Percentiles rank a stretch among this genome's conserved stretches.
Evolutionary conservation across 1,284 basidiomycete genomes (phyloP).

Genomic region (Cryptococcus jaspeensis): DNA sequence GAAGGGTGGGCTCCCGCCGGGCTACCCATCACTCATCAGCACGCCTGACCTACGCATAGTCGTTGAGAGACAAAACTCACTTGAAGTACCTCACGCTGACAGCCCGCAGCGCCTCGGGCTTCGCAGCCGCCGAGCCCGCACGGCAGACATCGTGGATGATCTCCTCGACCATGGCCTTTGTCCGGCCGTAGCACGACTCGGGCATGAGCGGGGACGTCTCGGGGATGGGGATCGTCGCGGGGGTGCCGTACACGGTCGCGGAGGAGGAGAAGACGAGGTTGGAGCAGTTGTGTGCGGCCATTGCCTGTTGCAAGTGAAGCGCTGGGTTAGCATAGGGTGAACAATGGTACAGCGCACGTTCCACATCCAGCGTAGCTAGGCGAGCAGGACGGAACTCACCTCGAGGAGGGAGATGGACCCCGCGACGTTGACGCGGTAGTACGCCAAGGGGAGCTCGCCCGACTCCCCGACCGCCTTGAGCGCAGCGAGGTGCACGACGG

Average conservation of each 20-base stretch:
- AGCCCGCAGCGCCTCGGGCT: slow-evolving; percentile 32
- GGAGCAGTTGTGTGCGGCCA: slow-evolving; percentile 78
- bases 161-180: slow-evolving; percentile 91
- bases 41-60: background rate
- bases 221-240: slow-evolving; percentile 88
- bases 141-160: slow-evolving; percentile 87
- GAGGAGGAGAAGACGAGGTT: slow-evolving; percentile 96
- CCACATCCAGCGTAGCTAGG: background rate
- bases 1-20: slow-evolving; percentile 96
- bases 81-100: slow-evolving; percentile 82
- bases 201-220: slow-evolving; percentile 86
- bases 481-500: slow-evolving; percentile 93
- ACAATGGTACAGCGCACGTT: too few relatives aligned
- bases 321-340: background rate
- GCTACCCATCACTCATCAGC: slow-evolving; percentile 52
- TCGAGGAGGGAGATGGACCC: slow-evolving; percentile 76
- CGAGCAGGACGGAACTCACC: slow-evolving; percentile 35
- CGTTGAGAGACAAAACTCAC: slow-evolving; percentile 55
- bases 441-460: slow-evolving; percentile 87
- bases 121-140: slow-evolving; percentile 55
- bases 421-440: slow-evolving; percentile 87
- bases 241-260: slow-evolving; percentile 98
- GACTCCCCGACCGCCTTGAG: slow-evolving; percentile 98
- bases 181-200: slow-evolving; percentile 91
- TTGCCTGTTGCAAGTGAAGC: slow-evolving; percentile 55